Base-by-base conservation (phyloP, 306 rosid species). In the Purshia tridentata region DNA sequence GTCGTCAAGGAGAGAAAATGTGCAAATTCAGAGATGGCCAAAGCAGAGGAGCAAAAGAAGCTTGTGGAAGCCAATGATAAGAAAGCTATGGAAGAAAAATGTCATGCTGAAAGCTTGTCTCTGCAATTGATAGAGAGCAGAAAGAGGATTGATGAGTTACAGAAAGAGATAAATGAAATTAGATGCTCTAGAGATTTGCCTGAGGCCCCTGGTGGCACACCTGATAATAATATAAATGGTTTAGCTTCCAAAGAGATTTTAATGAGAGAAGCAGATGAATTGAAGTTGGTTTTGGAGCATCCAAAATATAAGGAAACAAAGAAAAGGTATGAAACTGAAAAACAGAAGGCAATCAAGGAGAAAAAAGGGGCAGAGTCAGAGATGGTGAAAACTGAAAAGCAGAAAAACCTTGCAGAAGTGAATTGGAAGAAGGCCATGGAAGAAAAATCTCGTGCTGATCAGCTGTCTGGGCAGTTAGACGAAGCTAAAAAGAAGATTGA, bases 341-440 rank as follows among this genome's bases (percentile, higher is more conserved):
- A 78, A 68, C 77, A 70, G 68, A 83, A 73, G 80, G 82, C 69
- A 4, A 47, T n/a, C 35, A 75, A 45, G 70, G 87, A 86, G 74
- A 86, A 86, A 54, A 82, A 44, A 67, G 50, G 77, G 18, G 81
- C 88, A 18, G 83, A 86, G 69, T 73, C 73, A 6, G 90, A 73
- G 83, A 61, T 60, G 81, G 80, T 59, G 70, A 80, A 81, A 72
- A 61, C 76, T 56, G 83, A 84, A 78, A 70, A 80, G 75, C 92
- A 83, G 80, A 86, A 79, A 78, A 84, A 69, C 8, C 83, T 74
- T 72, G 84, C 78, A 16, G 90, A 84, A 72, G 79, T 70, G 68
- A 87, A 90, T 76, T 74, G 78, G 85, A 93, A 74, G 83, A 89
- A 59, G 71, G 84, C 81, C 51, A 15, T 68, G 73, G 89, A 82